phyloP scores from a whole-genome alignment of 257 asterid genomes.

The Nemophila menziesii region DNA sequence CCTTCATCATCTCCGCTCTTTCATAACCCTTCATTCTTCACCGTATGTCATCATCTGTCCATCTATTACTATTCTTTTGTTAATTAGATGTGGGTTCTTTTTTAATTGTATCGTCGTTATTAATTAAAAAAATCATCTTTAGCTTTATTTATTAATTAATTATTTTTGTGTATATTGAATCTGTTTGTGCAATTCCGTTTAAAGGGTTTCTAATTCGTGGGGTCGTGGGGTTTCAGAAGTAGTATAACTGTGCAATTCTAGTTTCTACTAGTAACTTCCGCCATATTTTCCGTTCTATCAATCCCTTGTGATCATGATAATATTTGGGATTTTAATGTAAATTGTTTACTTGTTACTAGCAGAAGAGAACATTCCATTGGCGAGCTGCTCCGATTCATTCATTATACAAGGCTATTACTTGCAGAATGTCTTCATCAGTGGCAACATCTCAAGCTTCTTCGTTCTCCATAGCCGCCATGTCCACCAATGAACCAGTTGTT shows the following conservation, averaged over 20 bases:
- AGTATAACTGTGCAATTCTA: not conserved
- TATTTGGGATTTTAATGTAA: not conserved
- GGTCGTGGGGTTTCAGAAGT: too few species aligned
- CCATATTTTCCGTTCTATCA: too few species aligned
- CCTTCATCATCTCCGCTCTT: slow-evolving; percentile 23
- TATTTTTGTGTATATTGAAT: not conserved
- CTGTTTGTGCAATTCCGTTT: not conserved
- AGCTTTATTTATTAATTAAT: too few species aligned
- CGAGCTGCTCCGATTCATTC: slow-evolving; percentile 25
- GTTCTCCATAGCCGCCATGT: slow-evolving; percentile 37
- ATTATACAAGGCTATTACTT: slow-evolving; percentile 22
- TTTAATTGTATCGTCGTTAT: not conserved
- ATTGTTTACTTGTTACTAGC: slow-evolving; percentile 12
- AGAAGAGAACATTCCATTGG: slow-evolving; percentile 31
- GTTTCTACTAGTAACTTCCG: not conserved
- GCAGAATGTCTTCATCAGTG: slow-evolving; percentile 47
- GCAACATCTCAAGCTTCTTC: slow-evolving; percentile 47
- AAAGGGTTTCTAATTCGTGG: not conserved
- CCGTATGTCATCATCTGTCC: slow-evolving; percentile 32
- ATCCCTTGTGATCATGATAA: not conserved
- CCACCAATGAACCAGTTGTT: slow-evolving; percentile 63
- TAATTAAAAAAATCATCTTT: not conserved
- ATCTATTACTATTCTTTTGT: not conserved
- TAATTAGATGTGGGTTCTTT: not conserved
- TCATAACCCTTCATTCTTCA: slow-evolving; percentile 24